phyloP scores from a whole-genome alignment of 2,329 filamentous ascomycete species.

The Aspergillus texensis region DNA sequence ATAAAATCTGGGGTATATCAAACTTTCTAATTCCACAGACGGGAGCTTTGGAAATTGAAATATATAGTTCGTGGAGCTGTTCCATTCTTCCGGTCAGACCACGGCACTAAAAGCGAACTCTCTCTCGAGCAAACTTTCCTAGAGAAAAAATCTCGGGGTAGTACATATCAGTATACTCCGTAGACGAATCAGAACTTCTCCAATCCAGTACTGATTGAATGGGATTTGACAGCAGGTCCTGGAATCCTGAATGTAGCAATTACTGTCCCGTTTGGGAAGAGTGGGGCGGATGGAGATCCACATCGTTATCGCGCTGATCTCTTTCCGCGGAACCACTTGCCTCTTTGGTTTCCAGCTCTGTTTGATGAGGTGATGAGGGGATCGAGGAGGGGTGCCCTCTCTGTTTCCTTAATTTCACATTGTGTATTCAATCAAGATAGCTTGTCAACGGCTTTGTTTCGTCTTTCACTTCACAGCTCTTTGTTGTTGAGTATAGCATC shows the following conservation, averaged over 20 bases:
- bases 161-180: too few species aligned
- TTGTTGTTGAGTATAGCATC: neutral
- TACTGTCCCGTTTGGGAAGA: neutral
- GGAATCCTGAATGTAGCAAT: neutral
- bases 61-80: neutral
- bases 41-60: neutral
- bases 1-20: neutral
- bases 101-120: neutral
- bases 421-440: neutral
- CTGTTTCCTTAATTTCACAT: neutral
- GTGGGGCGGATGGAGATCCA: neutral
- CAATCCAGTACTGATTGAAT: neutral
- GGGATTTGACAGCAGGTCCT: neutral
- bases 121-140: too few species aligned
- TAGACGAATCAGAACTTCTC: neutral
- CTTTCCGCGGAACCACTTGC: slow-evolving; percentile 23
- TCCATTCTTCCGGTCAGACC: neutral
- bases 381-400: neutral
- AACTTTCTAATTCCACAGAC: neutral
- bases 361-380: neutral
- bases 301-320: neutral
- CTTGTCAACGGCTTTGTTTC: neutral
- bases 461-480: neutral
- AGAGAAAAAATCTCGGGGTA: too few species aligned
- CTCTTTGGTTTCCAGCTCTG: neutral